phyloP scores from a whole-genome alignment of 164 flowering plant genomes.

The Kingdonia uniflora region DNA sequence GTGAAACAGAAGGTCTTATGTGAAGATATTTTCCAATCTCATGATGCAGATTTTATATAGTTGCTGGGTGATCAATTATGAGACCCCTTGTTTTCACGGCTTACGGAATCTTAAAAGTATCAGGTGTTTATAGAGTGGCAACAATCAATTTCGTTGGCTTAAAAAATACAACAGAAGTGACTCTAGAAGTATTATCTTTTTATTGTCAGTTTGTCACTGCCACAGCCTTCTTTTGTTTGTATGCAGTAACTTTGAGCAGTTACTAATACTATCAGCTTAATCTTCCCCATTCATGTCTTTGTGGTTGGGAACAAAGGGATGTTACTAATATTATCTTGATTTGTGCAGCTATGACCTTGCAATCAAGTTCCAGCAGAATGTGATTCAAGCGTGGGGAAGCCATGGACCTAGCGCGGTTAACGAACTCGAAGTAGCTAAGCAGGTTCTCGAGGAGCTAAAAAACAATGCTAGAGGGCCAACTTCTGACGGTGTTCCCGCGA shows the following conservation, averaged over 20 bases:
- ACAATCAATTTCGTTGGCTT: too few relatives aligned
- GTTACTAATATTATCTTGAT: conserved; percentile 2
- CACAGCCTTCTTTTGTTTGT: background rate
- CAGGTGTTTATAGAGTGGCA: too few relatives aligned
- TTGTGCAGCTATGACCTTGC: conserved; percentile 42
- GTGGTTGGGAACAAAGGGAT: background rate
- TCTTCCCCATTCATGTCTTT: background rate
- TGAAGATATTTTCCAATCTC: too few relatives aligned
- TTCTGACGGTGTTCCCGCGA: conserved; percentile 9
- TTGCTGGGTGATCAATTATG: too few relatives aligned
- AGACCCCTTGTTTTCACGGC: too few relatives aligned
- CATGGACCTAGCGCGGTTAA: conserved; percentile 39
- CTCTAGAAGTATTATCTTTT: background rate
- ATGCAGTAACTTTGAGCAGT: background rate
- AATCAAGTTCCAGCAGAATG: conserved; percentile 40
- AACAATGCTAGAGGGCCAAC: conserved; percentile 21
- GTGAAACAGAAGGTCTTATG: too few relatives aligned
- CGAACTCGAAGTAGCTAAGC: conserved; percentile 34
- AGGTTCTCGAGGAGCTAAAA: conserved; percentile 36
- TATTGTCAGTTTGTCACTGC: background rate
- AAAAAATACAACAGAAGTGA: too few relatives aligned
- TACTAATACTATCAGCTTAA: background rate
- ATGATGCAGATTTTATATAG: too few relatives aligned
- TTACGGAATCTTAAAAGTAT: too few relatives aligned
- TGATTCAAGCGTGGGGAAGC: conserved; percentile 39